Evolutionary conservation across 495 filamentous ascomycete genomes (phyloP).

Genomic region (Emericellopsis terricola): DNA sequence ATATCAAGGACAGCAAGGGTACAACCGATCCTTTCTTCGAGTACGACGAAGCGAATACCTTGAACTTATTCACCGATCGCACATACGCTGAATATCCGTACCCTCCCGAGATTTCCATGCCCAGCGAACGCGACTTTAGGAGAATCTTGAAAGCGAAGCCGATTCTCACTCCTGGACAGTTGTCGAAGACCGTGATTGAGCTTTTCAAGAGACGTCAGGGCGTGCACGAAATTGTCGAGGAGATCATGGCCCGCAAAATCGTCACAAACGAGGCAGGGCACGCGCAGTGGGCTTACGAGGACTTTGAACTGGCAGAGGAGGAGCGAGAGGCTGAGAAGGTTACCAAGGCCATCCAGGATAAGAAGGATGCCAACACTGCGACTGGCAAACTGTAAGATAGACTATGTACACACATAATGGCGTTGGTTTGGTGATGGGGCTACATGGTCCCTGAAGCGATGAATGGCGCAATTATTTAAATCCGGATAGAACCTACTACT

Average conservation of each 20-base stretch:
- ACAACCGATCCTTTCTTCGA: conserved; percentile 44
- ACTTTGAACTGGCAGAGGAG: too few relatives aligned
- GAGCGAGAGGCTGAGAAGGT: too few relatives aligned
- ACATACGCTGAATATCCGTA: conserved; percentile 57
- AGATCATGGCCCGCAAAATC: conserved; percentile 36
- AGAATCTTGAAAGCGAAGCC: background rate
- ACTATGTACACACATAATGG: too few relatives aligned
- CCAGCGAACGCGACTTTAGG: conserved; percentile 38
- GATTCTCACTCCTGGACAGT: conserved; percentile 1
- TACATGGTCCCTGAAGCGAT: too few relatives aligned
- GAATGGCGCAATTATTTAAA: too few relatives aligned
- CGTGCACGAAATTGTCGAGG: conserved; percentile 35
- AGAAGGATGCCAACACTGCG: too few relatives aligned
- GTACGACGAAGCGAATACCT: conserved; percentile 14
- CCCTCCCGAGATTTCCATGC: conserved; percentile 42
- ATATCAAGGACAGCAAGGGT: conserved; percentile 27
- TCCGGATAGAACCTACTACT: too few relatives aligned
- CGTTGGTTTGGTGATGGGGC: too few relatives aligned
- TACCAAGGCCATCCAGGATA: too few relatives aligned
- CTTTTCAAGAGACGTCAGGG: conserved; percentile 28
- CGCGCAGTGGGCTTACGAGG: conserved; percentile 21
- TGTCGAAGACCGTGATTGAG: background rate
- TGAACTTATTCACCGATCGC: conserved; percentile 29
- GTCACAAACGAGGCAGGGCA: conserved; percentile 11
- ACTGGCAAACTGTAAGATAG: too few relatives aligned